Evolutionary conservation across 495 filamentous ascomycete species (phyloP), one percentile per base, ranked within the genome.

Genomic region (Neurospora sp.): DNA sequence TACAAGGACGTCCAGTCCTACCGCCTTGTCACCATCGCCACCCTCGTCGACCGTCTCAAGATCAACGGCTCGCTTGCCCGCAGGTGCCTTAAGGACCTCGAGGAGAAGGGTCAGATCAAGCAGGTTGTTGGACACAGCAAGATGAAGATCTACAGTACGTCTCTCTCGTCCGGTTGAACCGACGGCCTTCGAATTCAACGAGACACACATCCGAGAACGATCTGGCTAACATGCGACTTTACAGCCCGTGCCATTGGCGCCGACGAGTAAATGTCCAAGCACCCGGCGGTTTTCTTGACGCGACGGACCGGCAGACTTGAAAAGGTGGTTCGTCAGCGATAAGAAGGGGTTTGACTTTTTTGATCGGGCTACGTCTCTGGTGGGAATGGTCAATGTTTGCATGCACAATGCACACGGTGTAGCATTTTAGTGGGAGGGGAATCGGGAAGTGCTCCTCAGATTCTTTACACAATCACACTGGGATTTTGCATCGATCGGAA

Each of bases 1-100:
- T 90, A 96, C 88, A 98, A 98, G 88, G 94, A 98, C 89, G 96
- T 99, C 78, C 96, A 98, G 86, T 97, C 96, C 75, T 99, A 98
- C 92, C 94, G 96, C 80, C 94, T 99, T 85, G 93, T 99, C 89
- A 99, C 96, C 80, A 93, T 98, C 82, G 93, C 96, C 79, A 94
- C 92, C 79, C 94, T 99, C 79, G 96, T 99, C 89, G 96, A 99
- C 84, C 89, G 96, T 82, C 90, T 98, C 84, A 99, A 99, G 94
- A 97, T 99, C 90, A 99, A 99, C 87, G 96, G 96, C 82, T 94
- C 92, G 80, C 88, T 99, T 80, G 96, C 96, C 77, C 90, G 96
- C 81, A 86, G 88, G 84, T 94, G 93, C 84, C 88, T 99, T 73
- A 89, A 88, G 80, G 96, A 99, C 84, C 87, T 99, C 76, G 96